These are phyloP conservation scores for Microbotryum silenes-acaulis DNA, from an alignment of 1,284 basidiomycete species.

Conservation along the genomic window DNA sequence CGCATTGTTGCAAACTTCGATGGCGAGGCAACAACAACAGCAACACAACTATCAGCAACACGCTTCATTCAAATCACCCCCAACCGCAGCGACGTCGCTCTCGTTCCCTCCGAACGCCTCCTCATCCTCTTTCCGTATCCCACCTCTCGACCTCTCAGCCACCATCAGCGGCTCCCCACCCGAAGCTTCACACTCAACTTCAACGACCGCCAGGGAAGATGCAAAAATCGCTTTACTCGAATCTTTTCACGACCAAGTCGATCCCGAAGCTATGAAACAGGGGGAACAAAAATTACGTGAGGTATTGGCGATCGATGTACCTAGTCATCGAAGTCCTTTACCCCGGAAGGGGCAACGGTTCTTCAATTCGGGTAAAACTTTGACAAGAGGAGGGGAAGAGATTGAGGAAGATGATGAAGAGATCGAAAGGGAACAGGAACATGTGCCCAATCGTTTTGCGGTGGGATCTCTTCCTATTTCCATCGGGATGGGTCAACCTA, in stretches of 20 bases:
- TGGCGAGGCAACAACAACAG: no score
- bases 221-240: not conserved
- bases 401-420: not conserved
- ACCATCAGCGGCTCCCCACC: conserved; percentile 6
- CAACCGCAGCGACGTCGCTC: not conserved
- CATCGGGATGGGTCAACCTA: conserved; percentile 14
- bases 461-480: conserved; percentile 27
- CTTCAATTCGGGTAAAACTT: not conserved
- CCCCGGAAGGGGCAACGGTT: not conserved
- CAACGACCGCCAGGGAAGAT: conserved; percentile 8
- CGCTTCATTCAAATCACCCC: not conserved
- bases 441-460: not conserved
- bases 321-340: conserved; percentile 23
- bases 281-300: conserved; percentile 29
- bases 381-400: not conserved
- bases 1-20: conserved; percentile 3
- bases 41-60: no score
- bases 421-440: not conserved
- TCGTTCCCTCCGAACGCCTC: conserved; percentile 5
- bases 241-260: not conserved
- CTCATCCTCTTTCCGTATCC: not conserved
- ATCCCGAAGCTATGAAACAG: conserved; percentile 5
- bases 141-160: conserved; percentile 2
- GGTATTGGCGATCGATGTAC: conserved; percentile 31
- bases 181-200: not conserved